Conservation (phyloP, 2,329 filamentous ascomycete species). For the Pseudopithomyces chartarum region DNA sequence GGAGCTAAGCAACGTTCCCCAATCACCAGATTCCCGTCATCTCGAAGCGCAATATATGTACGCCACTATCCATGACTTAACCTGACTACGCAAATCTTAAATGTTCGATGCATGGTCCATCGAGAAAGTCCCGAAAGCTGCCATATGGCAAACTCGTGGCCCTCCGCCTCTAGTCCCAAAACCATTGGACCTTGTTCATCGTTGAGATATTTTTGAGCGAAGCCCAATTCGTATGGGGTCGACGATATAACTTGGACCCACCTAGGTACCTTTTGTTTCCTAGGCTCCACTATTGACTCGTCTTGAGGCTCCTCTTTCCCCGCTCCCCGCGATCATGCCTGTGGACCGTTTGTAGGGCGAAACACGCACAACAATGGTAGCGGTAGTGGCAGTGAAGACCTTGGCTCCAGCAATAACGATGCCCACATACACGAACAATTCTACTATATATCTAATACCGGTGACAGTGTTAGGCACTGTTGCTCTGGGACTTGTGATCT, state of each 20-base stretch:
- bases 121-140: not conserved
- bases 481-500: conserved; percentile 22
- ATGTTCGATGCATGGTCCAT: not conserved
- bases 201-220: not conserved
- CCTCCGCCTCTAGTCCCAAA: not conserved
- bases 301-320: not conserved
- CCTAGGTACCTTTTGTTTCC: too few species aligned
- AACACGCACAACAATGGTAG: not conserved
- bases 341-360: not conserved
- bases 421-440: conserved; percentile 28
- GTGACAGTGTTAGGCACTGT: conserved; percentile 23
- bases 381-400: not conserved
- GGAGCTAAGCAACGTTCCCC: too few species aligned
- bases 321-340: not conserved
- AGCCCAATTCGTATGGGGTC: not conserved
- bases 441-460: conserved; percentile 25
- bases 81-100: conserved; percentile 1
- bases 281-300: not conserved
- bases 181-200: conserved; percentile 6
- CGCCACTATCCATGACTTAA: conserved; percentile 6
- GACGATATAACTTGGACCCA: not conserved
- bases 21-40: too few species aligned
- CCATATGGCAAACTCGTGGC: not conserved
- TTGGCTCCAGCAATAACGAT: conserved; percentile 5
- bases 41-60: not conserved